phyloP scores from a whole-genome alignment of 768 basidiomycete genomes.

The Stropharia rugosoannulata region DNA sequence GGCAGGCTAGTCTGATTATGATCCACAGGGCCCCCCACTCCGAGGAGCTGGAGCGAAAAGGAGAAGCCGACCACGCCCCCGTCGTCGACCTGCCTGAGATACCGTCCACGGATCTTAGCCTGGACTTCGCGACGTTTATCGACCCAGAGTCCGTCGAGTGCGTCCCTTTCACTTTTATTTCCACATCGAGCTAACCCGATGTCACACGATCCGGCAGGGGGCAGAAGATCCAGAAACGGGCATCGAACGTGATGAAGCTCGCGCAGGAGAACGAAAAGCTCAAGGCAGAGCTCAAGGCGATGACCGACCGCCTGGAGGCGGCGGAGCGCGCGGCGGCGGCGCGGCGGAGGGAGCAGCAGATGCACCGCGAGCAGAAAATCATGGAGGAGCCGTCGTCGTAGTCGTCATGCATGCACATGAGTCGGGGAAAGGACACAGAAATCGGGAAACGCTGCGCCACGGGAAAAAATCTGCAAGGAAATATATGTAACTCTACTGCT shows the following conservation, averaged over 20 bases:
- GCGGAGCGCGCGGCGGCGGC: conserved; percentile 44
- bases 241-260: conserved; percentile 74
- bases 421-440: conserved; percentile 1
- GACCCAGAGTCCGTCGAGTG: conserved; percentile 42
- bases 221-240: conserved; percentile 64
- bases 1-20: conserved; percentile 28
- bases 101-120: conserved; percentile 42
- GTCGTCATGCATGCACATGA: conserved; percentile 6
- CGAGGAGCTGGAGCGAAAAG: not conserved
- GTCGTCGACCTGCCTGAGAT: conserved; percentile 44
- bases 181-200: not conserved
- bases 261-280: conserved; percentile 79
- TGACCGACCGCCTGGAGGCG: conserved; percentile 73
- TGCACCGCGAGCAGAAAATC: conserved; percentile 35
- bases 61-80: conserved; percentile 4
- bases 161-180: conserved; percentile 29
- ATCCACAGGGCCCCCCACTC: conserved; percentile 19
- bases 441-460: not conserved
- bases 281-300: conserved; percentile 70
- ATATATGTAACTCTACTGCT: conserved; percentile 8
- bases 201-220: conserved; percentile 32
- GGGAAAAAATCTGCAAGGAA: not conserved
- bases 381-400: conserved; percentile 28
- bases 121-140: conserved; percentile 46
- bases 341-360: conserved; percentile 44